phyloP scores from a whole-genome alignment of 306 rosid genomes.

The Ormosia emarginata region DNA sequence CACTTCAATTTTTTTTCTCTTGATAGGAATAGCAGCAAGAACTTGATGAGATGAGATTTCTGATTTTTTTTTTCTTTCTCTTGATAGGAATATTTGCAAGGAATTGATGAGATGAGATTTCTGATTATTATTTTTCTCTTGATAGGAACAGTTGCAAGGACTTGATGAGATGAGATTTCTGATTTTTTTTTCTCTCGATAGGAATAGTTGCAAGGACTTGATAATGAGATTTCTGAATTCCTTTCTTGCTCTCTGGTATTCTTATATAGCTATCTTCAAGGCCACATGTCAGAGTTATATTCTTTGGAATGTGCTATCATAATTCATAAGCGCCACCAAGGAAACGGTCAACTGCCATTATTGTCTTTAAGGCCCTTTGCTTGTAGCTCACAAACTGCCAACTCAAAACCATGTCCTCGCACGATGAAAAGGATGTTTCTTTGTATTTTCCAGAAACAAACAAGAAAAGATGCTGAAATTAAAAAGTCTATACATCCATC shows the following conservation, averaged over 20 bases:
- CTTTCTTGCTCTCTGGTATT: not conserved
- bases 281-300: not conserved
- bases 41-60: not conserved
- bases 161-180: not conserved
- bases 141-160: not conserved
- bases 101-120: not conserved
- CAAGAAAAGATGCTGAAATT: not conserved
- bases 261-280: constrained; percentile 11
- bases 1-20: not conserved
- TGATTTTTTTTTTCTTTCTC: not conserved
- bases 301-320: not conserved
- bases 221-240: not conserved
- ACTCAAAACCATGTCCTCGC: not conserved
- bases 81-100: not conserved
- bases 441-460: not conserved
- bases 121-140: not conserved
- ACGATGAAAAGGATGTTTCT: not conserved
- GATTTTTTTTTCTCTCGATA: not conserved
- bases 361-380: not conserved
- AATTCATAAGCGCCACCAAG: not conserved
- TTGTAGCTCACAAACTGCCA: not conserved
- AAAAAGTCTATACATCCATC: not conserved
- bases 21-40: not conserved
- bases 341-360: constrained; percentile 21
- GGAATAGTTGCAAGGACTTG: not conserved